Conservation (phyloP, 2,329 filamentous ascomycete species). For the Talaromyces sp. region DNA sequence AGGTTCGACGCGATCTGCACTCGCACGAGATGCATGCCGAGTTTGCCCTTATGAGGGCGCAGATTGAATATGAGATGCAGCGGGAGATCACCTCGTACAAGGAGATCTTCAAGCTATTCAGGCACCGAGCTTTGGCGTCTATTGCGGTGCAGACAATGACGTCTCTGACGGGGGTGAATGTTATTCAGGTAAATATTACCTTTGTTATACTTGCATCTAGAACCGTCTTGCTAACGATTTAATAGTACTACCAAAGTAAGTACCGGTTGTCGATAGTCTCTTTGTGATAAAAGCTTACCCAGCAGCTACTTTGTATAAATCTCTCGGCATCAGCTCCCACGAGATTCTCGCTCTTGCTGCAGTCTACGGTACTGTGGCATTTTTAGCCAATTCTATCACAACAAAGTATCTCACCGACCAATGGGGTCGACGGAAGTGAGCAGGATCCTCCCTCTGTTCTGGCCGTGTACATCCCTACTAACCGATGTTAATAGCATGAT, state of each 20-base stretch:
- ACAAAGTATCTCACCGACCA: slow-evolving; percentile 51
- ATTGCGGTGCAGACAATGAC: slow-evolving; percentile 56
- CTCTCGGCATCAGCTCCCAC: slow-evolving; percentile 46
- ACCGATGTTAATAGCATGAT: slow-evolving; percentile 43
- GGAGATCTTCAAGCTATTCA: slow-evolving; percentile 50
- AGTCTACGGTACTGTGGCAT: slow-evolving; percentile 51
- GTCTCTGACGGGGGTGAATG: slow-evolving; percentile 52
- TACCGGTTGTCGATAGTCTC: background rate
- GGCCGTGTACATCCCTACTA: background rate
- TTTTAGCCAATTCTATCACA: slow-evolving; percentile 47
- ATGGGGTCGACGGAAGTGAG: slow-evolving; percentile 53
- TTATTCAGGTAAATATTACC: slow-evolving; percentile 41
- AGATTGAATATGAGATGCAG: slow-evolving; percentile 55
- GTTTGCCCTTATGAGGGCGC: slow-evolving; percentile 50
- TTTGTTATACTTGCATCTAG: background rate
- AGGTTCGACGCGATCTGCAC: slow-evolving; percentile 43
- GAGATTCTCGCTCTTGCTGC: slow-evolving; percentile 51
- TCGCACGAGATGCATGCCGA: slow-evolving; percentile 44
- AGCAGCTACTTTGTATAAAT: slow-evolving; percentile 50
- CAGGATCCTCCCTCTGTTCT: background rate
- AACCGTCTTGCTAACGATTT: background rate
- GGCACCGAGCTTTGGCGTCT: slow-evolving; percentile 48
- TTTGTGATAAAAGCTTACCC: slow-evolving; percentile 7
- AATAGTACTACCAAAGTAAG: slow-evolving; percentile 29
- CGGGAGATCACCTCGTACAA: slow-evolving; percentile 48